Evolutionary conservation across 108 stramenopile species (phyloP), one percentile per base, ranked within the genome.

Genomic region (Pseudonitzschia multiseries): DNA sequence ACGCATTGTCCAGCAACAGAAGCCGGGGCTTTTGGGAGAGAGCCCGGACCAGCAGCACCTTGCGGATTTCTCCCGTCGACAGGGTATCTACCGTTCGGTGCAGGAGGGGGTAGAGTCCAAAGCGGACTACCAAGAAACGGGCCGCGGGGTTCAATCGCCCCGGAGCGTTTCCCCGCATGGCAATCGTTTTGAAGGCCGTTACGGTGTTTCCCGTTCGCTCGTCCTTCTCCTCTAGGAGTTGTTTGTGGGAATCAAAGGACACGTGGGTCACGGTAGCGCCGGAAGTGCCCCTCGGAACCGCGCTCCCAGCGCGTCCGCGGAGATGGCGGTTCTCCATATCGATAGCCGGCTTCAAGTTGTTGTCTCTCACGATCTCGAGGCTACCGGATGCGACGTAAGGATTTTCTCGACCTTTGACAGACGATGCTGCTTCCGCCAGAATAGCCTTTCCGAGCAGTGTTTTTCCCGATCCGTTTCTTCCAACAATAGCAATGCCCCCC

Each of bases 11-110:
- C 20, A 93, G 63, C 43, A 93, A 33, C 65, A 93, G 65, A 41
- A 93, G 59, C 46, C 64, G 51, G 1, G 93, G 93, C 41, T 76
- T 74, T 0, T 51, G 51, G 5, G 87, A 80, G 48, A 93, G 66
- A 0, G 90, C 89, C 40, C 86, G 65, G 0, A 89, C 86, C 27
- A 93, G 65, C 8, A 93, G 67, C 13, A 89, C 87, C 61, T 91
- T 90, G 12, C 90, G 88, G 71, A 93, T 90, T 71, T 93, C 86
- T 50, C 93, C 90, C 31, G 90, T 93, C 70, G 78, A 80, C 3
- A 93, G 66, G 9, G 89, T 86, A 44, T 64, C 27, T 27, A 93
- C 84, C n/a, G 46, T 41, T 62, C 88, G 76, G 50, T 74, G 79
- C 24, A 93, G 66, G 13, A 90, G 53, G 14, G 86, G 87, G 74